Evolutionary conservation across 768 basidiomycete species (phyloP).

Genomic region (Scleroderma citrinum): DNA sequence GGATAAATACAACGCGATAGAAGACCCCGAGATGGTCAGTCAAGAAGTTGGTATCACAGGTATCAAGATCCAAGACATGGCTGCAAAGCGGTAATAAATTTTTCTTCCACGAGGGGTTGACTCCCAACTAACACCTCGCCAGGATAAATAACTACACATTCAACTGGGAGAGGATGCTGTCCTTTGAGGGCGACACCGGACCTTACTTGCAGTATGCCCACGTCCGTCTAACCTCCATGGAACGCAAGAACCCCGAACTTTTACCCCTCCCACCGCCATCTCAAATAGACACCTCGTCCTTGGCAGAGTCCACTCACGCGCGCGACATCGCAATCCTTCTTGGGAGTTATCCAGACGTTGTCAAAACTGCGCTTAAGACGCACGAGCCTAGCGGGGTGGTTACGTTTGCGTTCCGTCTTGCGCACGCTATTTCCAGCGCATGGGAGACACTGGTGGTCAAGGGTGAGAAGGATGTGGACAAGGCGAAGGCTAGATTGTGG

Average conservation of each 20-base stretch:
- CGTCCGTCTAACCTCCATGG: constrained; percentile 85
- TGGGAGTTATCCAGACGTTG: constrained; percentile 87
- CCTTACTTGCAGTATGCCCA: constrained; percentile 97
- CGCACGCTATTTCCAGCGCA: constrained; percentile 84
- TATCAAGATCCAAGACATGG: constrained; percentile 98
- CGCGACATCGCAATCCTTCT: constrained; percentile 85
- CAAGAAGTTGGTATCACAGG: constrained; percentile 89
- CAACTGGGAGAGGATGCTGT: constrained; percentile 90
- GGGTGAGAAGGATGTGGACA: constrained; percentile 69
- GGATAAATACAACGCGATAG: constrained; percentile 84
- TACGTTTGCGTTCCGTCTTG: constrained; percentile 81
- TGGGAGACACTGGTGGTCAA: constrained; percentile 90
- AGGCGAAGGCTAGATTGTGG: constrained; percentile 82
- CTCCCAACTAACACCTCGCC: constrained; percentile 1
- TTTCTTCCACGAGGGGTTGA: neutral
- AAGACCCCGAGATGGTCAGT: constrained; percentile 75
- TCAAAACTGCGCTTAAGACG: constrained; percentile 76
- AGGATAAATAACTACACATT: constrained; percentile 97
- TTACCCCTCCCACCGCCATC: constrained; percentile 66
- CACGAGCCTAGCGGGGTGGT: constrained; percentile 90
- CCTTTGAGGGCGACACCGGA: constrained; percentile 94
- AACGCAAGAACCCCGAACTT: constrained; percentile 86
- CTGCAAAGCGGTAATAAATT: constrained; percentile 71
- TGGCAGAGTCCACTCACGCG: constrained; percentile 64
- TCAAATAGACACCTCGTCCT: constrained; percentile 62